Conservation (phyloP, 768 basidiomycete species). For the Nidularia pulvinata region DNA sequence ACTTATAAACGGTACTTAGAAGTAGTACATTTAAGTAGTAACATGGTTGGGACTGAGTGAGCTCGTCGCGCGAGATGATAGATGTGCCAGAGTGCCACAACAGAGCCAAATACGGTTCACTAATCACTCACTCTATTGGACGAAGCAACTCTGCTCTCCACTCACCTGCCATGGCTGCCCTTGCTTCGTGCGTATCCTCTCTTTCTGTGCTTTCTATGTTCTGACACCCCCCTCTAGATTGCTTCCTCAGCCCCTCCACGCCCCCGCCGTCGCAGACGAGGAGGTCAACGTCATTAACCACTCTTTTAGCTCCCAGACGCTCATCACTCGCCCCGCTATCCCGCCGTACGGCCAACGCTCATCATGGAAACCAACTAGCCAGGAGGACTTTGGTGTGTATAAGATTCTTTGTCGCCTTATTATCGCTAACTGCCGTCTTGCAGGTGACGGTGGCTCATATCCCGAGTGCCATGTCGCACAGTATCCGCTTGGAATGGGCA, state of each 20-base stretch:
- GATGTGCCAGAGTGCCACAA: no score
- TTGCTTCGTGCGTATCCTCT: conserved; percentile 65
- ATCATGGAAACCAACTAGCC: conserved; percentile 84
- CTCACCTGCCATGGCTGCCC: conserved; percentile 39
- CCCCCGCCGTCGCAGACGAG: conserved; percentile 54
- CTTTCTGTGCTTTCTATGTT: no score
- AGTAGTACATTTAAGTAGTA: no score
- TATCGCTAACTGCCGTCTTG: conserved; percentile 4
- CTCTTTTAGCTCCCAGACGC: conserved; percentile 29
- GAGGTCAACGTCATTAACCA: conserved; percentile 46
- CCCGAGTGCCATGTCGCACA: conserved; percentile 98
- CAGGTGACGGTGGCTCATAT: conserved; percentile 85
- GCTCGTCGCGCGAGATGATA: no score
- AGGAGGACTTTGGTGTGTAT: conserved; percentile 79
- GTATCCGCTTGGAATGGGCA: conserved; percentile 94
- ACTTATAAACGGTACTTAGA: no score
- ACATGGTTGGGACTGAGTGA: no score
- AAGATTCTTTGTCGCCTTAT: conserved; percentile 1
- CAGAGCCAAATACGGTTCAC: no score
- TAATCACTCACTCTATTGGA: no score
- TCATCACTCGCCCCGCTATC: conserved; percentile 51
- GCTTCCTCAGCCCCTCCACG: conserved; percentile 66
- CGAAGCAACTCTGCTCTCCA: no score
- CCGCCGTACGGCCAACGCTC: conserved; percentile 87
- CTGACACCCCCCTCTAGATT: conserved; percentile 35